Percentiles rank a stretch among this genome's conserved stretches.
Conservation (phyloP, 805 yeast species). For the Lipomyces sp. region DNA sequence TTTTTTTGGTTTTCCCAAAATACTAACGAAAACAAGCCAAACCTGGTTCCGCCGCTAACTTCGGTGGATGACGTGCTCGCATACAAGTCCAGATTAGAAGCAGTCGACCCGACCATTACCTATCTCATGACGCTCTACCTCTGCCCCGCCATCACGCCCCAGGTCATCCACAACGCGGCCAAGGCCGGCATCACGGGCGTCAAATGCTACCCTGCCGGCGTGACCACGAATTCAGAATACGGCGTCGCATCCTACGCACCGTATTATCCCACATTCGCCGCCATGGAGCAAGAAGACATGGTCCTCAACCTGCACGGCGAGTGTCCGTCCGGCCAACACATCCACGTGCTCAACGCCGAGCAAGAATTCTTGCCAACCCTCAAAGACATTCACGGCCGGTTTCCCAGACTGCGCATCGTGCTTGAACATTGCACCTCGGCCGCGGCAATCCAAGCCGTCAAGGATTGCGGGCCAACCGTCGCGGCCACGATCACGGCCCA, state of each 20-base stretch:
- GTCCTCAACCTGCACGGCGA: constrained; percentile 95
- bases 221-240: constrained; percentile 89
- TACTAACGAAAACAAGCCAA: constrained; percentile 55
- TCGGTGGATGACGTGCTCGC: constrained; percentile 70
- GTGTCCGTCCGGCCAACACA: constrained; percentile 77
- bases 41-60: constrained; percentile 88
- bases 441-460: constrained; percentile 81
- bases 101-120: constrained; percentile 77
- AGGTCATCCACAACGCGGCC: constrained; percentile 80
- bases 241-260: constrained; percentile 91
- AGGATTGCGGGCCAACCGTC: constrained; percentile 71
- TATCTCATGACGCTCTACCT: constrained; percentile 91
- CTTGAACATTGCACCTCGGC: constrained; percentile 94
- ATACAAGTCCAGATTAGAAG: constrained; percentile 68
- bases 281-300: constrained; percentile 77
- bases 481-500: constrained; percentile 97
- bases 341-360: constrained; percentile 93
- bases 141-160: constrained; percentile 80
- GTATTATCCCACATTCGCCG: constrained; percentile 88
- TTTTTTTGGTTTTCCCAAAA: background rate
- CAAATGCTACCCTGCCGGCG: constrained; percentile 98
- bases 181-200: constrained; percentile 73
- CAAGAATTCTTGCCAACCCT: constrained; percentile 89
- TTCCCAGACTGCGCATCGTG: constrained; percentile 84
- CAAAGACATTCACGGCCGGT: constrained; percentile 72